phyloP scores from a whole-genome alignment of 2,329 filamentous ascomycete species.

The Mollisia scopiformis region DNA sequence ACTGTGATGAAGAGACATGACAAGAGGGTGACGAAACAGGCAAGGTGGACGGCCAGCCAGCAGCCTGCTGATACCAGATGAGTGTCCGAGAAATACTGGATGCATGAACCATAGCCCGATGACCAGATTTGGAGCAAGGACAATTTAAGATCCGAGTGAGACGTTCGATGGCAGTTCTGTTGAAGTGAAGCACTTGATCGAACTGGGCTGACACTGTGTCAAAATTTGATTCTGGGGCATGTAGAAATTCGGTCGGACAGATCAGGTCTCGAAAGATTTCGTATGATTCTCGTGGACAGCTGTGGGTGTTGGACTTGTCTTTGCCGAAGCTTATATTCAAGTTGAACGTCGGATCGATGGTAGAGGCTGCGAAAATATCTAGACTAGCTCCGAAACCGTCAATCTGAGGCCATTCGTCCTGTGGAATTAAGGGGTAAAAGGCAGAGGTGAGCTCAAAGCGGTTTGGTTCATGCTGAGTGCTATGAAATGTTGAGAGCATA shows the following conservation, averaged over 20 bases:
- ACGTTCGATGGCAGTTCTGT: conserved; percentile 25
- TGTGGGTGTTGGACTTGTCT: conserved; percentile 18
- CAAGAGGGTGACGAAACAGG: not conserved
- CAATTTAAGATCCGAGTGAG: conserved; percentile 26
- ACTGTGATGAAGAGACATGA: conserved; percentile 6
- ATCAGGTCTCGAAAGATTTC: conserved; percentile 30
- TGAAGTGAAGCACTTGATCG: conserved; percentile 29
- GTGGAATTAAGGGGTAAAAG: conserved; percentile 1
- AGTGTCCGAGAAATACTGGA: conserved; percentile 33
- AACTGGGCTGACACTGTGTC: conserved; percentile 23
- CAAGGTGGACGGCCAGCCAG: conserved; percentile 20
- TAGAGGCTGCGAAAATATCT: conserved; percentile 8
- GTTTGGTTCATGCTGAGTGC: conserved; percentile 1
- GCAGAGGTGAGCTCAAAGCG: not conserved
- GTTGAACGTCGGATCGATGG: conserved; percentile 3
- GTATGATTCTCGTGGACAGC: conserved; percentile 29
- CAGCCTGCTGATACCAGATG: conserved; percentile 36
- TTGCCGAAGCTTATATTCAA: conserved; percentile 2
- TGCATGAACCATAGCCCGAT: conserved; percentile 31
- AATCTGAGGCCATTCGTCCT: conserved; percentile 16
- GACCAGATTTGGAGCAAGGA: conserved; percentile 27
- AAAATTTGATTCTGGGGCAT: conserved; percentile 29
- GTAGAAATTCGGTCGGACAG: conserved; percentile 26
- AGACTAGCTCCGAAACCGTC: conserved; percentile 8
- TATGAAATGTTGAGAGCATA: too few species aligned